These are phyloP conservation scores for Nicotiana otophora DNA, from an alignment of 257 asterid species.

Conservation along the genomic window DNA sequence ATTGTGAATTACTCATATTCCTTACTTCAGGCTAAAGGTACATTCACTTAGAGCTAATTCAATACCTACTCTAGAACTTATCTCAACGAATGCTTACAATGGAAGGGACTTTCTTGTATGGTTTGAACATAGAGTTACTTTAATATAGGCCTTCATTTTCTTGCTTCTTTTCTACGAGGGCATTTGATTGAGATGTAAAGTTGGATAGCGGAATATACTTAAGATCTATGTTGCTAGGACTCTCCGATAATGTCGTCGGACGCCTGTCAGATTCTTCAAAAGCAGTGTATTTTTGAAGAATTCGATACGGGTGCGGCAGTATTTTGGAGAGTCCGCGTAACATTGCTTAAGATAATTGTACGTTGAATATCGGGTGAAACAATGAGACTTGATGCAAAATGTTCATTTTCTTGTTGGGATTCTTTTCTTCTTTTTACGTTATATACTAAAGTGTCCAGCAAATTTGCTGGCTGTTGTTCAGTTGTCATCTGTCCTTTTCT, in stretches of 20 bases:
- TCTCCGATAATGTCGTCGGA: no score
- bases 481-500: background rate
- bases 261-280: no score
- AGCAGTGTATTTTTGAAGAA: no score
- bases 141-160: constrained; percentile 24
- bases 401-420: constrained; percentile 3
- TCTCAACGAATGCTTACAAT: constrained; percentile 22
- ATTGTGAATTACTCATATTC: constrained; percentile 22
- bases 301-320: no score
- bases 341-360: constrained; percentile 10
- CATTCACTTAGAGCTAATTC: constrained; percentile 26
- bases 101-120: constrained; percentile 30
- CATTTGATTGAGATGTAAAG: constrained; percentile 37
- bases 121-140: constrained; percentile 36
- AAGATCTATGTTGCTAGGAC: no score
- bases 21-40: constrained; percentile 30
- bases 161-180: constrained; percentile 25
- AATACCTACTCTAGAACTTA: constrained; percentile 27
- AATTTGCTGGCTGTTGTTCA: background rate
- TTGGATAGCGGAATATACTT: constrained; percentile 35
- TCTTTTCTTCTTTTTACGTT: background rate
- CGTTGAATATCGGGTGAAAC: constrained; percentile 22
- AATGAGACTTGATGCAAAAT: background rate
- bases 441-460: background rate
- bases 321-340: no score